Evolutionary conservation across 2,329 filamentous ascomycete species (phyloP), one percentile per base, ranked within the genome.

Genomic region (Cadophora sp.): DNA sequence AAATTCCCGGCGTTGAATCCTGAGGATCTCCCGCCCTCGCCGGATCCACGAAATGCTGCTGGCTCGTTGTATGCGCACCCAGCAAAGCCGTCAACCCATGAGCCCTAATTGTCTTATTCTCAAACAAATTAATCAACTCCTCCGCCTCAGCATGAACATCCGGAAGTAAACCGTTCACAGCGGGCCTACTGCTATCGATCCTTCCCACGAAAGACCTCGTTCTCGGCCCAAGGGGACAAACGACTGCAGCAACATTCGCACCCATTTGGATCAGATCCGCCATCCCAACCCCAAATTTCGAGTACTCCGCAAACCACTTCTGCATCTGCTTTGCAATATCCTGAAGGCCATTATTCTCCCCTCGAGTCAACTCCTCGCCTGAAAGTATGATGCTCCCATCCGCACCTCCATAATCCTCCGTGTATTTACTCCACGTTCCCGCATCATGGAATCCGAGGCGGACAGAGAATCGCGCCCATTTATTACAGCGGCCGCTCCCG

Each of bases 181-280:
- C 79, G 1, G 80, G 76, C 8, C 74, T 75, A 14, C 74, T 76
- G 41, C 77, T 80, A 68, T 87, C 84, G 39, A 76, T 78, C 50
- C 85, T 82, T 36, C 85, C 85, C 36, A 87, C 81, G 58, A 82
- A 84, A 1, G 83, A 83, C 61, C 80, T 78, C 16, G 86, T 79
- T 20, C 81, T 80, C 1, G 85, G 85, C 2, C 85, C 85, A 20
- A 83, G 77, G 1, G 84, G 82, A 61, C 85, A 85, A 20, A 83
- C 75, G 47, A 76, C 80, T 24, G 66, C 66, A 16, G 73, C 69
- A 8, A 74, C 74, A 24, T 72, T 78, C 24, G 78, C 75, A 33
- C 78, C 67, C 2, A 85, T 83, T 73, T 87, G 84, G 43, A 86
- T 81, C 8, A 88, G 77, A 71, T 88, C 86, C 39, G 84, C 85